phyloP scores from a whole-genome alignment of 345 rosid genomes.

The Aurinia saxatilis region DNA sequence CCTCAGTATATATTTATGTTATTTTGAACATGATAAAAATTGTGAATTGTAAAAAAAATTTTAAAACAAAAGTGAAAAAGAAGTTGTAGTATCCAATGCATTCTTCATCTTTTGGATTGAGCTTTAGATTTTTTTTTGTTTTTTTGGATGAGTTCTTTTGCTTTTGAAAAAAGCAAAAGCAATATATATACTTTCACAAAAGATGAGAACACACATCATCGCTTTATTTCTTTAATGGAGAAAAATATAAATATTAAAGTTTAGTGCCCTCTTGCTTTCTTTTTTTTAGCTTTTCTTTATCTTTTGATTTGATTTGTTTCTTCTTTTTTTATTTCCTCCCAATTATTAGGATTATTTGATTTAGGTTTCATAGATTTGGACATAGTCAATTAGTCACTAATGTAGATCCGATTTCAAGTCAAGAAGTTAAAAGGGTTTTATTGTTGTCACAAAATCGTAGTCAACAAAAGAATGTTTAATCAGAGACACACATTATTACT shows the following conservation, averaged over 20 bases:
- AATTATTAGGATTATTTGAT: constrained; percentile 21
- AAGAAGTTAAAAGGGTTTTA: too few species aligned
- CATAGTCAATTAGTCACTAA: neutral
- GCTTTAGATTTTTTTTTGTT: constrained; percentile 14
- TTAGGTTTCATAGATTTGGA: neutral
- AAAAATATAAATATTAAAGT: constrained; percentile 12
- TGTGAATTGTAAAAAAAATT: neutral
- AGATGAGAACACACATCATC: constrained; percentile 32
- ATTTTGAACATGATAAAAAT: neutral
- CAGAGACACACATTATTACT: too few species aligned
- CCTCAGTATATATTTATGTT: neutral
- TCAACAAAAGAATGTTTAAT: too few species aligned
- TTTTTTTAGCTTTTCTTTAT: constrained; percentile 21
- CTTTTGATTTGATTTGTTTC: neutral
- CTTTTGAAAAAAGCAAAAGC: constrained; percentile 27
- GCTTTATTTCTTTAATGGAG: constrained; percentile 27
- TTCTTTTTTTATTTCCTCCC: constrained; percentile 3
- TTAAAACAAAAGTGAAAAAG: constrained; percentile 23
- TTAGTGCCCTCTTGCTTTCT: constrained; percentile 22
- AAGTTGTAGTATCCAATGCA: constrained; percentile 29
- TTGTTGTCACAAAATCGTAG: too few species aligned
- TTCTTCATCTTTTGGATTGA: constrained; percentile 27
- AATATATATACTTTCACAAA: constrained; percentile 33
- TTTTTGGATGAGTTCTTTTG: constrained; percentile 4
- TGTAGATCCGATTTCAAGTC: too few species aligned